A percentile compares a stretch with the other conserved stretches of the same genome.
Conservation (phyloP, 306 rosid species). For the Canavalia gladiata region DNA sequence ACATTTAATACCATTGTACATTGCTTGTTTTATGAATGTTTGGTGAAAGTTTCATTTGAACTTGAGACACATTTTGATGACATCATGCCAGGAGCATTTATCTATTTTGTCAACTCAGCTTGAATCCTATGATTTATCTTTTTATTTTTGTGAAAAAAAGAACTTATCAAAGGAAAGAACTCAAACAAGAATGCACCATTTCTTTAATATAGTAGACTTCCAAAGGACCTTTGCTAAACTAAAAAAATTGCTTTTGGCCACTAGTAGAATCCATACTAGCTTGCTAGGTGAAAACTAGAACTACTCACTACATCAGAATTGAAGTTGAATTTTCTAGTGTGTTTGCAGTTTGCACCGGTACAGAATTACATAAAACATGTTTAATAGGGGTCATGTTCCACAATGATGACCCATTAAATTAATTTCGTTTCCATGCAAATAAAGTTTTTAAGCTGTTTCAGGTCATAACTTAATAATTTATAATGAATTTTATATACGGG, state of each 20-base stretch:
- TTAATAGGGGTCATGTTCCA: neutral
- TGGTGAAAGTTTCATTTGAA: neutral
- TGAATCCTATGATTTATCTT: neutral
- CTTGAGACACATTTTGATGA: neutral
- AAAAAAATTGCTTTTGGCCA: neutral
- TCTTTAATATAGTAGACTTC: no score
- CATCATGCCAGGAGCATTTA: neutral
- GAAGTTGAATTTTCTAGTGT: neutral
- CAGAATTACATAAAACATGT: neutral
- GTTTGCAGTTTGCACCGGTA: neutral
- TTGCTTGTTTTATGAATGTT: neutral
- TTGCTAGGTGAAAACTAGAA: neutral
- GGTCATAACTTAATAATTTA: neutral
- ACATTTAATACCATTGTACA: neutral
- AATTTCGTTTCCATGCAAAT: constrained; percentile 1
- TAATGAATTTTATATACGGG: neutral
- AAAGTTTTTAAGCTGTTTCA: neutral
- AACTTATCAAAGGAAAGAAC: neutral
- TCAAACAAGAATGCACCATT: neutral
- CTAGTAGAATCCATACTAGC: neutral
- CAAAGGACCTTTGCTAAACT: no score
- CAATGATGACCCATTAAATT: neutral
- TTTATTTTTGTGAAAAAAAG: neutral
- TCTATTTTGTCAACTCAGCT: neutral
- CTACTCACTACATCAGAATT: neutral